These are phyloP conservation scores for Arthrobotrys sinensis DNA, from an alignment of 2,329 filamentous ascomycete species.

Conservation along the genomic window DNA sequence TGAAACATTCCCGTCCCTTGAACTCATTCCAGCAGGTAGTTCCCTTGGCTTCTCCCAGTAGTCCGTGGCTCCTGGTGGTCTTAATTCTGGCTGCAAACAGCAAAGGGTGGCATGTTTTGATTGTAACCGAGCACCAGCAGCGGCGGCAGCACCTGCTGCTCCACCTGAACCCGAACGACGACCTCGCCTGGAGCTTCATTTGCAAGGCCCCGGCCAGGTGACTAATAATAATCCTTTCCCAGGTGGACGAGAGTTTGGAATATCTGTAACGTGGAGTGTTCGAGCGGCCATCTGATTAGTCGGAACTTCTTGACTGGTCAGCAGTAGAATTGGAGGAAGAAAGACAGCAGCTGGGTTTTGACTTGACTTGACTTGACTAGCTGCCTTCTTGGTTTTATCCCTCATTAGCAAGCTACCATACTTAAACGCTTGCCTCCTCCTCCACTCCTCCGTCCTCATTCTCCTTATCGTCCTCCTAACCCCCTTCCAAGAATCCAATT, in stretches of 20 bases:
- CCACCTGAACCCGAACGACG: background rate
- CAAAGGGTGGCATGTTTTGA: conserved; percentile 19
- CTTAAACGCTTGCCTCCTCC: conserved; percentile 16
- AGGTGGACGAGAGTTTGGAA: conserved; percentile 18
- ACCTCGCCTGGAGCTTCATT: conserved; percentile 4
- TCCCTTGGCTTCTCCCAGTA: conserved; percentile 1
- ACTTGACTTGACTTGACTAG: conserved; percentile 6
- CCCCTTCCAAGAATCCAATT: conserved; percentile 29
- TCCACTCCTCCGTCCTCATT: conserved; percentile 27
- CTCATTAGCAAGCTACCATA: background rate
- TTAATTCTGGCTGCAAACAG: background rate
- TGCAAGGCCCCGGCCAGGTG: background rate
- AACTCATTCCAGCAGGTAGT: conserved; percentile 48
- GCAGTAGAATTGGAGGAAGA: conserved; percentile 1
- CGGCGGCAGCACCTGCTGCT: background rate
- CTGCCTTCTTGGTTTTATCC: conserved; percentile 47
- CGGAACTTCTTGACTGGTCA: conserved; percentile 16
- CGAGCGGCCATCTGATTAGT: conserved; percentile 47
- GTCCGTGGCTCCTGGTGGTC: background rate
- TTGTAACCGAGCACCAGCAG: conserved; percentile 11
- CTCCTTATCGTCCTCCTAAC: conserved; percentile 46
- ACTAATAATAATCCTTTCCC: conserved; percentile 14
- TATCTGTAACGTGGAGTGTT: conserved; percentile 54
- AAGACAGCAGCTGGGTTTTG: too few species aligned
- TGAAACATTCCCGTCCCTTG: conserved; percentile 50